Evolutionary conservation across 164 flowering plant species (phyloP).

Genomic region (Aristolochia contorta): DNA sequence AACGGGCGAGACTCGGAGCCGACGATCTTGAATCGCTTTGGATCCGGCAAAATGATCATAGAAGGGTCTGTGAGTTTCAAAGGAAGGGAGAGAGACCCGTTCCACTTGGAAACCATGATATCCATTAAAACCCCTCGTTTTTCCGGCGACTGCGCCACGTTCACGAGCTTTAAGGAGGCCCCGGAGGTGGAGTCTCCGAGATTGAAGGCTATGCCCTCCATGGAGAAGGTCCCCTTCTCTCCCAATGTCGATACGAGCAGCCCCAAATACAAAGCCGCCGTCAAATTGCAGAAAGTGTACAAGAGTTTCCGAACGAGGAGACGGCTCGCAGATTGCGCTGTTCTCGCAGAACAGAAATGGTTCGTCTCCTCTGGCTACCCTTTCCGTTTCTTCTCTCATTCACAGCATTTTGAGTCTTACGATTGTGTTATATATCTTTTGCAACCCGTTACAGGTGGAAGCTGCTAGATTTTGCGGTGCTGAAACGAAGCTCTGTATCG

Average conservation of each 20-base stretch:
- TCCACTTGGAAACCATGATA: conserved; percentile 26
- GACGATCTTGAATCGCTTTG: conserved; percentile 28
- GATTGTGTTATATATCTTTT: conserved; percentile 1
- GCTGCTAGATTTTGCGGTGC: conserved; percentile 75
- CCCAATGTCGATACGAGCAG: conserved; percentile 19
- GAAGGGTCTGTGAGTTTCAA: conserved; percentile 50
- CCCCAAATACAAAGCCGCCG: conserved; percentile 72
- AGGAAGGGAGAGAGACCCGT: conserved; percentile 15
- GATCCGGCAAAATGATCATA: conserved; percentile 18
- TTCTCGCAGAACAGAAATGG: conserved; percentile 84
- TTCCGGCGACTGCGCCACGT: conserved; percentile 2
- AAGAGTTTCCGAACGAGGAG: conserved; percentile 87
- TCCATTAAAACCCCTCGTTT: conserved; percentile 19
- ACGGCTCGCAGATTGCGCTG: conserved; percentile 93
- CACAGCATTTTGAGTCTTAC: neutral
- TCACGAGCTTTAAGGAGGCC: conserved; percentile 8
- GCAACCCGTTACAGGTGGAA: conserved; percentile 22
- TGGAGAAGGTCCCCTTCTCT: conserved; percentile 8
- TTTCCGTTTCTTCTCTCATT: no score
- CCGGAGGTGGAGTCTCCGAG: conserved; percentile 5
- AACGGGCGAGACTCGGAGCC: conserved; percentile 34
- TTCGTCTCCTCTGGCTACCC: conserved; percentile 10
- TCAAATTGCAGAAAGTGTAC: conserved; percentile 88
- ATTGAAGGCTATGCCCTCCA: conserved; percentile 11
- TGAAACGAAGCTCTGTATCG: conserved; percentile 74